Percentiles rank a stretch among this genome's conserved stretches.
Conservation (phyloP, 2,329 filamentous ascomycete genomes). For the Colletotrichum horii region DNA sequence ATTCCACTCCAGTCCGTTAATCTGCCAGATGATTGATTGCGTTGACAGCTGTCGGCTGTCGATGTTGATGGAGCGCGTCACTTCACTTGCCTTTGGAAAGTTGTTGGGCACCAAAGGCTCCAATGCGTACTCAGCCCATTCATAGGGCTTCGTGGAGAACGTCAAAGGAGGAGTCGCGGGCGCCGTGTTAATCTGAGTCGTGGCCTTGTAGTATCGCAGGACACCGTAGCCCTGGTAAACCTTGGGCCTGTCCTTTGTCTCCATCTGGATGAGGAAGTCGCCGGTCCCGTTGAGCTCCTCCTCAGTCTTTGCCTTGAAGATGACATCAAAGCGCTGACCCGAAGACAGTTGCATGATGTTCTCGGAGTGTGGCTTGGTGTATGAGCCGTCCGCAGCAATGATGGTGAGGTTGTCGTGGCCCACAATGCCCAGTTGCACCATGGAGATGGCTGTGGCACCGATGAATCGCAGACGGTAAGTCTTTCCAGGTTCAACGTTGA, state of each 20-base stretch:
- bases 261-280: constrained; percentile 52
- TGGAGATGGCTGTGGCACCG: constrained; percentile 59
- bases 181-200: constrained; percentile 7
- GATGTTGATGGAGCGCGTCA: constrained; percentile 55
- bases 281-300: constrained; percentile 42
- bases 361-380: constrained; percentile 52
- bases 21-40: constrained; percentile 25
- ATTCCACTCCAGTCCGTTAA: constrained; percentile 50
- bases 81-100: constrained; percentile 48
- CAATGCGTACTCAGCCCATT: constrained; percentile 55
- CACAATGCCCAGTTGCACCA: constrained; percentile 60
- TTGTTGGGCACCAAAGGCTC: constrained; percentile 32
- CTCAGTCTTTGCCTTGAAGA: constrained; percentile 57
- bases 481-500: constrained; percentile 64
- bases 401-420: constrained; percentile 60
- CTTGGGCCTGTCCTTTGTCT: constrained; percentile 54
- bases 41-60: constrained; percentile 27
- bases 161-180: constrained; percentile 27
- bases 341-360: constrained; percentile 58
- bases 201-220: constrained; percentile 41
- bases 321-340: constrained; percentile 65
- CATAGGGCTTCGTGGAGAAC: constrained; percentile 36
- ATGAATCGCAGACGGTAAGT: constrained; percentile 68
- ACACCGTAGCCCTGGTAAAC: constrained; percentile 53
- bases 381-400: constrained; percentile 64